Percentiles rank a stretch among this genome's conserved stretches.
These are phyloP conservation scores for Gautieria morchelliformis DNA, from an alignment of 768 basidiomycete species.

Conservation along the genomic window DNA sequence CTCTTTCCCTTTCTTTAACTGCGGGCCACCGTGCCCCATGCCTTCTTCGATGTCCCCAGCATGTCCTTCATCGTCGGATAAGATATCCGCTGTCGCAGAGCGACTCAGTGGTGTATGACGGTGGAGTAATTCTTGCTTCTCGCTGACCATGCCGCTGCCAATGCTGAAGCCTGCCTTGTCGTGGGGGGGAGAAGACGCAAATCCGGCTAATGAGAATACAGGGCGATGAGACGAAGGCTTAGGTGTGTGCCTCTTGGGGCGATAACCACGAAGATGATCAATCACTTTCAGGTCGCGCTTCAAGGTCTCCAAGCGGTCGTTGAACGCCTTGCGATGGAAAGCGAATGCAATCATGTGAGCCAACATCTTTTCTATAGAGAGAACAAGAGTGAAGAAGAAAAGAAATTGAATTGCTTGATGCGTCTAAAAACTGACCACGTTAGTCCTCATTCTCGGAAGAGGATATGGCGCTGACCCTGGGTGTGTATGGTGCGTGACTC, in stretches of 20 bases:
- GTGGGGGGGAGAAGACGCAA: constrained; percentile 22
- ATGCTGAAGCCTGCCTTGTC: constrained; percentile 28
- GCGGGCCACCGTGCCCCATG: background rate
- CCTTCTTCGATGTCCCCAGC: constrained; percentile 2
- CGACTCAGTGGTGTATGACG: background rate
- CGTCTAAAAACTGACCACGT: constrained; percentile 26
- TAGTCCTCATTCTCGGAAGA: background rate
- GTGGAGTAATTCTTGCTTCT: background rate
- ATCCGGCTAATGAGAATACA: constrained; percentile 2
- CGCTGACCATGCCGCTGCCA: background rate
- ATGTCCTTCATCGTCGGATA: background rate
- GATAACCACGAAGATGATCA: constrained; percentile 58
- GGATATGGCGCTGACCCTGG: constrained; percentile 30
- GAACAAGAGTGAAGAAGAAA: constrained; percentile 63
- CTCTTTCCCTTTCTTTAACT: constrained; percentile 11
- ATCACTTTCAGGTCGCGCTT: constrained; percentile 44
- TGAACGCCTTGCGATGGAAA: constrained; percentile 71
- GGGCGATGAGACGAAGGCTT: constrained; percentile 12
- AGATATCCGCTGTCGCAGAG: background rate
- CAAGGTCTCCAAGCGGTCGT: constrained; percentile 57
- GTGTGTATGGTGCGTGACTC: constrained; percentile 55
- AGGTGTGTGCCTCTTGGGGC: constrained; percentile 32
- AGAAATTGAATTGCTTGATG: constrained; percentile 58
- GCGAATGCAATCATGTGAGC: constrained; percentile 65
- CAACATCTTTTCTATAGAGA: constrained; percentile 56